Evolutionary conservation across 2,329 filamentous ascomycete species (phyloP).

Genomic region (Zelopaecilomyces penicillatus): DNA sequence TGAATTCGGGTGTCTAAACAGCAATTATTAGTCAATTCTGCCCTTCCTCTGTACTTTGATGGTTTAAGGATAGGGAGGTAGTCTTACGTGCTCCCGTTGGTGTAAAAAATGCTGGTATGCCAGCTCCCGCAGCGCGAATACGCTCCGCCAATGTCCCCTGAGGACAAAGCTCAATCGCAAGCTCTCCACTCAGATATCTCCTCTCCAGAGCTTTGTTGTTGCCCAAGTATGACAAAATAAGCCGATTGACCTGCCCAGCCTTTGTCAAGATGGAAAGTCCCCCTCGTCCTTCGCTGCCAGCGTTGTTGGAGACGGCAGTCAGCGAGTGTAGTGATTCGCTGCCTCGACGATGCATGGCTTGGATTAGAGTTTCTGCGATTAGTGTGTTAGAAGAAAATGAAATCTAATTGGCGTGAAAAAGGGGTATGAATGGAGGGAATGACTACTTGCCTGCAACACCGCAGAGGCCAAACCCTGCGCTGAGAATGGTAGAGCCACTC

Average conservation of each 20-base stretch:
- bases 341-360: slow-evolving; percentile 53
- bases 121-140: slow-evolving; percentile 63
- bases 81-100: slow-evolving; percentile 59
- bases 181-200: slow-evolving; percentile 65
- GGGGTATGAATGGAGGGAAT: neutral
- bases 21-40: slow-evolving; percentile 8
- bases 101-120: slow-evolving; percentile 75
- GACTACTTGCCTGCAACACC: slow-evolving; percentile 54
- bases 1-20: slow-evolving; percentile 54
- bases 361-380: slow-evolving; percentile 58
- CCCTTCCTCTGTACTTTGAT: neutral
- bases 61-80: neutral
- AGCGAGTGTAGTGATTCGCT: slow-evolving; percentile 55
- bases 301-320: slow-evolving; percentile 75
- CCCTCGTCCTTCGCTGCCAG: slow-evolving; percentile 58
- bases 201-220: slow-evolving; percentile 69
- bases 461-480: slow-evolving; percentile 75
- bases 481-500: slow-evolving; percentile 62
- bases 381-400: slow-evolving; percentile 1
- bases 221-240: slow-evolving; percentile 69
- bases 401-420: neutral
- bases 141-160: slow-evolving; percentile 69
- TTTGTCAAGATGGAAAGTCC: slow-evolving; percentile 62
- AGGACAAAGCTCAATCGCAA: slow-evolving; percentile 67
- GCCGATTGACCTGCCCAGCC: slow-evolving; percentile 60